A percentile compares a stretch with the other conserved stretches of the same genome.
These are phyloP conservation scores for Arachis hypogaea DNA, from an alignment of 306 rosid genomes.

Conservation along the genomic window DNA sequence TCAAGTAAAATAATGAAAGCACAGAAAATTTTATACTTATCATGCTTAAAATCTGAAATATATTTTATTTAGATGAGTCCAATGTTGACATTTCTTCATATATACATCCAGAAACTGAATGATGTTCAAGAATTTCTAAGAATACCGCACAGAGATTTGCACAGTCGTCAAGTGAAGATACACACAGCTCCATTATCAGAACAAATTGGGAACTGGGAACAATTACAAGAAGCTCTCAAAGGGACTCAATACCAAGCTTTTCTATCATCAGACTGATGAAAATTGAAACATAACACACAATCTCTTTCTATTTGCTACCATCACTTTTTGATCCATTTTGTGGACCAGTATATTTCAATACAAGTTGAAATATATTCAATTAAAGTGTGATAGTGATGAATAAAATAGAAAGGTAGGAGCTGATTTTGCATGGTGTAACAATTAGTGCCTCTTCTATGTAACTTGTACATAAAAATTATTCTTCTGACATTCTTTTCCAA, in stretches of 20 bases:
- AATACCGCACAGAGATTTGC: conserved; percentile 51
- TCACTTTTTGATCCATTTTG: no score
- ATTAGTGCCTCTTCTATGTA: conserved; percentile 6
- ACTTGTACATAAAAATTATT: not conserved
- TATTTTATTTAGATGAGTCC: not conserved
- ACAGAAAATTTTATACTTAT: not conserved
- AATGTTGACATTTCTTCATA: not conserved
- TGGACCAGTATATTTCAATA: not conserved
- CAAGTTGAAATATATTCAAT: no score
- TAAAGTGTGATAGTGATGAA: no score
- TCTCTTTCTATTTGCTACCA: no score
- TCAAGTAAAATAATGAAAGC: no score
- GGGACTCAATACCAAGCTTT: conserved; percentile 52
- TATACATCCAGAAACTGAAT: conserved; percentile 48
- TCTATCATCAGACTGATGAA: conserved; percentile 38
- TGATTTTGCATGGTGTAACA: conserved; percentile 2
- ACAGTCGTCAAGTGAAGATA: conserved; percentile 61
- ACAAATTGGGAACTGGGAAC: conserved; percentile 67
- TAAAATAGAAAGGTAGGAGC: not conserved
- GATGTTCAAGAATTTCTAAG: conserved; percentile 64
- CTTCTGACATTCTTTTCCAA: not conserved
- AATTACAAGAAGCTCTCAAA: conserved; percentile 43
- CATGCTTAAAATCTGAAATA: conserved; percentile 13
- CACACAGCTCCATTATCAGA: conserved; percentile 52
- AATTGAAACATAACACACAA: not conserved